phyloP scores from a whole-genome alignment of 208 protist genomes.

The Trypanosoma cruzi region DNA sequence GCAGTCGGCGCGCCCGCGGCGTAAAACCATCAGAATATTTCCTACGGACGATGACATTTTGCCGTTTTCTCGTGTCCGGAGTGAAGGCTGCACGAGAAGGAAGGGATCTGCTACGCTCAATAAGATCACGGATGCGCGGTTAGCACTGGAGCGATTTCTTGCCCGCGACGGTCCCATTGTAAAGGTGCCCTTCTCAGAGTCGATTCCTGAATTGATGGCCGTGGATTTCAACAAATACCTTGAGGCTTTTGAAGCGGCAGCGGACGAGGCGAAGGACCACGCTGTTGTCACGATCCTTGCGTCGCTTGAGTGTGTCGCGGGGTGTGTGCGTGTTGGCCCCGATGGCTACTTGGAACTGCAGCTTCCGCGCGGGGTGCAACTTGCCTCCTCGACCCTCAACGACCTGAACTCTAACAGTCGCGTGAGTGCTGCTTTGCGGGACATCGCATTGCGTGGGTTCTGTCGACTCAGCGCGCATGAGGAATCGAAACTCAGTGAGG shows the following conservation, averaged over 20 bases:
- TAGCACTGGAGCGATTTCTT: constrained; percentile 12
- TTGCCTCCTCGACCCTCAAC: constrained; percentile 76
- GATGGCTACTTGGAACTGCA: constrained; percentile 58
- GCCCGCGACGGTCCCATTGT: not conserved
- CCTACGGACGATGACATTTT: not conserved
- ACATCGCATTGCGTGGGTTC: constrained; percentile 48
- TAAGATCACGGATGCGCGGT: constrained; percentile 6
- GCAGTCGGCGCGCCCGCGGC: not conserved
- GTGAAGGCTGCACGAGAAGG: not conserved
- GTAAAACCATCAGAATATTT: not conserved
- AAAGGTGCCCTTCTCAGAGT: constrained; percentile 33
- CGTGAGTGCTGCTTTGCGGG: constrained; percentile 42
- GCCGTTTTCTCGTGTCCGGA: not conserved
- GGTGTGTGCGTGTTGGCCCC: constrained; percentile 47
- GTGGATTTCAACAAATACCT: constrained; percentile 63
- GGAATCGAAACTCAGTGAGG: constrained; percentile 9
- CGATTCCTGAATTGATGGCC: constrained; percentile 47
- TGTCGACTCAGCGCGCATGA: constrained; percentile 31
- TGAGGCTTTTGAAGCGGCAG: constrained; percentile 49
- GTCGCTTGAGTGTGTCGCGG: constrained; percentile 37
- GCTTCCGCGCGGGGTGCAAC: constrained; percentile 58
- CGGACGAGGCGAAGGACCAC: constrained; percentile 81
- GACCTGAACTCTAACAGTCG: constrained; percentile 86
- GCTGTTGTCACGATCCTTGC: constrained; percentile 65
- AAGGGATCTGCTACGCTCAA: not conserved